These are phyloP conservation scores for Adansonia madagascariensis DNA, from an alignment of 441 rosid species.

Conservation along the genomic window DNA sequence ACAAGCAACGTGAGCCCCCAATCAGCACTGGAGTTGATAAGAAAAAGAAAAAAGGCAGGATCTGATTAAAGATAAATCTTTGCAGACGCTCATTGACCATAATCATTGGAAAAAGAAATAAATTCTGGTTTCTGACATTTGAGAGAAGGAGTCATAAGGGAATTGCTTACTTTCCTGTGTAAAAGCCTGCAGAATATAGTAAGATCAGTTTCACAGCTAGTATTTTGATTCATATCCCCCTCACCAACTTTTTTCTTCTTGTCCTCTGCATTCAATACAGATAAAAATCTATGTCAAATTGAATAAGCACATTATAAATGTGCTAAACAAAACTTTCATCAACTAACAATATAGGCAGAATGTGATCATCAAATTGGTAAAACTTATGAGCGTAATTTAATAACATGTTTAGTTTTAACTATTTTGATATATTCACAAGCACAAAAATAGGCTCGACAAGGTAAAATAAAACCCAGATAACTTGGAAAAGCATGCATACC, in stretches of 20 bases:
- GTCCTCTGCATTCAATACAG: slow-evolving; percentile 34
- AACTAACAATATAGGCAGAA: neutral
- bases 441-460: neutral
- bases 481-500: slow-evolving; percentile 34
- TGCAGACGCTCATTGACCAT: neutral
- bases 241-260: slow-evolving; percentile 37
- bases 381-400: neutral
- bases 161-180: slow-evolving; percentile 66
- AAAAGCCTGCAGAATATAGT: slow-evolving; percentile 55
- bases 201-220: slow-evolving; percentile 50
- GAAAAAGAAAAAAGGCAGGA: neutral
- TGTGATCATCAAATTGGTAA: neutral
- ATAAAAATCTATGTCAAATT: slow-evolving; percentile 1
- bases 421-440: too few relatives aligned
- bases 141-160: neutral
- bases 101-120: neutral
- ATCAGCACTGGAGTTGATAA: neutral
- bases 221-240: slow-evolving; percentile 35
- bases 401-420: neutral
- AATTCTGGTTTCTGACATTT: slow-evolving; percentile 19
- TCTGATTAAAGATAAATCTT: neutral
- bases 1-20: neutral
- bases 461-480: neutral
- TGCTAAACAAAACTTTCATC: neutral
- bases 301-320: slow-evolving; percentile 1